Evolutionary conservation across 805 yeast species (phyloP), one percentile per base, ranked within the genome.

Genomic region (Diddensiella caesifluorescens): DNA sequence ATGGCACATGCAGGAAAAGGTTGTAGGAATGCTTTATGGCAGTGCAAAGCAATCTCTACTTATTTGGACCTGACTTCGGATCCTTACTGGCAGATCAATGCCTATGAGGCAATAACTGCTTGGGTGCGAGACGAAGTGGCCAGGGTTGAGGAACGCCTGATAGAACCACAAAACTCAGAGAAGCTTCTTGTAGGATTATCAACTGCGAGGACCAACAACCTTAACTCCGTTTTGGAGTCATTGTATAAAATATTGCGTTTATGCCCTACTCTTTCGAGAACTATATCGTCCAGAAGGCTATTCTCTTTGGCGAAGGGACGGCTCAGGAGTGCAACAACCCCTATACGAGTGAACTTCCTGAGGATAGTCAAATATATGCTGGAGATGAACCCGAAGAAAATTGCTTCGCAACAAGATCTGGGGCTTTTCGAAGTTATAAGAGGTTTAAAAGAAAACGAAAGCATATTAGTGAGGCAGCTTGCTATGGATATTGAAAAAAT

Each of bases 1-100:
- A 60, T 77, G 52, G 77, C 70, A 1, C 67, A 73, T 46, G 67
- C 77, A 39, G 68, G 64, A 20, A 55, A 59, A 1, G 53, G 53
- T 16, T 71, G 73, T 13, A 57, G 74, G 42, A 50, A 50, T 5
- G 56, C 55, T 5, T 57, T 76, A 29, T 51, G 64, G 53, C 60
- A 59, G 32, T 50, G 66, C 40, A 65, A 65, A 19, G 67, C 71
- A 4, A 52, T 73, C 20, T 52, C 59, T 3, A 62, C 57, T 6
- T 53, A 75, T 44, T 59, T 66, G 27, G 56, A 60, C 12, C 59
- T 76, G 12, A 52, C 74, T 3, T 49, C 65, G 6, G 79, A 77
- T 50, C 70, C 76, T 0, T 74, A 75, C 49, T 76, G 80, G 80
- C 78, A 74, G 54, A 69, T 72, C 15, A 73, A 71, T 52, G 75